These are phyloP conservation scores for Penicillium sumatraense DNA, from an alignment of 2,329 filamentous ascomycete species.

Conservation along the genomic window DNA sequence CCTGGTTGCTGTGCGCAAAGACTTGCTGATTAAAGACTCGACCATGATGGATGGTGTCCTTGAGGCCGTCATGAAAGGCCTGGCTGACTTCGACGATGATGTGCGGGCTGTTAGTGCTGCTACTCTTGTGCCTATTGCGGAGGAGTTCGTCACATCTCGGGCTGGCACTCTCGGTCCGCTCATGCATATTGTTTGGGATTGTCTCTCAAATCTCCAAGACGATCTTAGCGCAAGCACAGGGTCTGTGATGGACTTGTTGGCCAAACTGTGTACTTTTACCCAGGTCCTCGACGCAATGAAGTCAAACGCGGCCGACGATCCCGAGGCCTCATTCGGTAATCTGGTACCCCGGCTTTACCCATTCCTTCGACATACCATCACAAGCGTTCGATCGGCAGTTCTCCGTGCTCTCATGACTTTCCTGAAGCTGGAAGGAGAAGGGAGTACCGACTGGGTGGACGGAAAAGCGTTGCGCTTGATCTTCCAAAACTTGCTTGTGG, in stretches of 20 bases:
- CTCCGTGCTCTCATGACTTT: slow-evolving; percentile 92
- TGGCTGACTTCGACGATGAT: slow-evolving; percentile 90
- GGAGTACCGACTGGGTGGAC: slow-evolving; percentile 87
- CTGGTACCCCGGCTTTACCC: slow-evolving; percentile 93
- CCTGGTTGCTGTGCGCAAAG: slow-evolving; percentile 91
- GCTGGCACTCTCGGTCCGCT: slow-evolving; percentile 77
- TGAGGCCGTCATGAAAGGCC: slow-evolving; percentile 89
- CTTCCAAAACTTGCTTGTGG: slow-evolving; percentile 94
- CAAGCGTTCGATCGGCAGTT: slow-evolving; percentile 89
- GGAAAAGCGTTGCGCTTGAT: slow-evolving; percentile 85
- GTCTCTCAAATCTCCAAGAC: slow-evolving; percentile 93
- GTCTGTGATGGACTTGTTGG: slow-evolving; percentile 96
- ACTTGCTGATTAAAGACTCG: slow-evolving; percentile 80
- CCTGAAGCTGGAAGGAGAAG: slow-evolving; percentile 78
- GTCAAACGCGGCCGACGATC: slow-evolving; percentile 77
- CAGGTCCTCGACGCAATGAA: slow-evolving; percentile 95
- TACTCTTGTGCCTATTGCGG: slow-evolving; percentile 94
- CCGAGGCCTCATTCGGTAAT: slow-evolving; percentile 87
- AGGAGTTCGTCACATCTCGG: slow-evolving; percentile 88
- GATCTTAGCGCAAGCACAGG: slow-evolving; percentile 97
- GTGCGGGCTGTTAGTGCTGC: slow-evolving; percentile 96
- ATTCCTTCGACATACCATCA: slow-evolving; percentile 96
- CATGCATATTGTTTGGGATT: slow-evolving; percentile 96
- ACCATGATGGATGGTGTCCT: slow-evolving; percentile 92
- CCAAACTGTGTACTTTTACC: slow-evolving; percentile 92